phyloP scores from a whole-genome alignment of 192 early-diverging fungal species.

The Chytriomyces sp. region DNA sequence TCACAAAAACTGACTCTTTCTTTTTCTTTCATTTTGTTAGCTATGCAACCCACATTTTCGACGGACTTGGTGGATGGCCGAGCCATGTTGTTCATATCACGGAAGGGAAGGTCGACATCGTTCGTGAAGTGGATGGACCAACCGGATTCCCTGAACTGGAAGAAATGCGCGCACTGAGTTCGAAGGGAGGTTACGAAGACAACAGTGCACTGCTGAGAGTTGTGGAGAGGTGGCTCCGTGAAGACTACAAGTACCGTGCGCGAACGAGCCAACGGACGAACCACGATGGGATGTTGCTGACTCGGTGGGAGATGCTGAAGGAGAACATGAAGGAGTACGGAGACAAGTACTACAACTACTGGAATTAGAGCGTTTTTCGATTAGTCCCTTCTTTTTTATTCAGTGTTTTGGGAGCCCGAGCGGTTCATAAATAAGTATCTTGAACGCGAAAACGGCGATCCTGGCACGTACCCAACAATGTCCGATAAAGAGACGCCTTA shows the following conservation, averaged over 20 bases:
- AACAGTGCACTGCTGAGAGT: conserved; percentile 63
- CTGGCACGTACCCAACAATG: too few species aligned
- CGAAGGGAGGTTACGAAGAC: conserved; percentile 32
- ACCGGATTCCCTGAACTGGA: conserved; percentile 63
- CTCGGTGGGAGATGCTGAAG: conserved; percentile 57
- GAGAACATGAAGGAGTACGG: conserved; percentile 62
- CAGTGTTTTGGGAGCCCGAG: too few species aligned
- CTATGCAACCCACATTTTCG: conserved; percentile 86
- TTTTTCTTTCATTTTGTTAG: background rate
- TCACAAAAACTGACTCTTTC: background rate
- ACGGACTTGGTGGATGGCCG: conserved; percentile 75
- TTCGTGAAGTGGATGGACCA: conserved; percentile 46
- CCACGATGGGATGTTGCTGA: conserved; percentile 43
- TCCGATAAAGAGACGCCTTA: too few species aligned
- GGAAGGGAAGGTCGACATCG: conserved; percentile 56
- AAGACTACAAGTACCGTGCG: conserved; percentile 53
- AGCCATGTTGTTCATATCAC: conserved; percentile 74
- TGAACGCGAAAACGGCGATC: too few species aligned
- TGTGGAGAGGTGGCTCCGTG: conserved; percentile 69
- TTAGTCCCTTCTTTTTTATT: too few species aligned
- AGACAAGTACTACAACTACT: conserved; percentile 63
- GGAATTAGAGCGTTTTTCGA: conserved; percentile 10
- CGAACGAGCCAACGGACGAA: conserved; percentile 22
- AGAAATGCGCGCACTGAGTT: conserved; percentile 31
- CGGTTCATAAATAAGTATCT: too few species aligned